These are phyloP conservation scores for Blastobotrys illinoisensis DNA, from an alignment of 1,139 yeast species.

Conservation along the genomic window DNA sequence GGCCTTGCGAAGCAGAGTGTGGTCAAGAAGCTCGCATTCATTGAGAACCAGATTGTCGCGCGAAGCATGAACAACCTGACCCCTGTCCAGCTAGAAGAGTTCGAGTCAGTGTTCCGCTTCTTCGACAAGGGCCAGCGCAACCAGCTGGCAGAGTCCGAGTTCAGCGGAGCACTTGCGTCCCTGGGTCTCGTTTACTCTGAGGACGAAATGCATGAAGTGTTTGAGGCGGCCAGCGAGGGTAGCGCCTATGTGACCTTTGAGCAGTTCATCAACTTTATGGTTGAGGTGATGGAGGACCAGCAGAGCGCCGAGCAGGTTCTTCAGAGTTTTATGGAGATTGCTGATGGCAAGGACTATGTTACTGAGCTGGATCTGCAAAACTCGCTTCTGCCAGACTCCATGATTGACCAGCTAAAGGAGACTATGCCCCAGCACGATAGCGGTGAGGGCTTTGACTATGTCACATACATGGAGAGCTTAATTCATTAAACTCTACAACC, in stretches of 20 bases:
- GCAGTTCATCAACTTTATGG: slow-evolving; percentile 38
- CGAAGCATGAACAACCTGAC: slow-evolving; percentile 37
- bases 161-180: slow-evolving; percentile 38
- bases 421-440: slow-evolving; percentile 28
- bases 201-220: slow-evolving; percentile 36
- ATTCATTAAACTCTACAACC: neutral
- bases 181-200: slow-evolving; percentile 36
- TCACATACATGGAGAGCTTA: slow-evolving; percentile 26
- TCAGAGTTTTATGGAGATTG: slow-evolving; percentile 37
- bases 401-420: slow-evolving; percentile 31
- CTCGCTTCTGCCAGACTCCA: slow-evolving; percentile 33
- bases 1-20: slow-evolving; percentile 36
- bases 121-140: slow-evolving; percentile 37
- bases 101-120: slow-evolving; percentile 39
- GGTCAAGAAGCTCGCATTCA: slow-evolving; percentile 35
- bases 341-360: slow-evolving; percentile 37
- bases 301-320: slow-evolving; percentile 38
- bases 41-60: slow-evolving; percentile 39
- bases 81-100: slow-evolving; percentile 40
- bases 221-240: slow-evolving; percentile 29
- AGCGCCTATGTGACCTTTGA: slow-evolving; percentile 32
- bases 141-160: slow-evolving; percentile 33
- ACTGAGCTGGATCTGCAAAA: slow-evolving; percentile 38
- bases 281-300: slow-evolving; percentile 38
- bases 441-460: slow-evolving; percentile 32